A percentile compares a stretch with the other conserved stretches of the same genome.
These are phyloP conservation scores for Xanthoconium purpureum DNA, from an alignment of 768 basidiomycete genomes.

Conservation along the genomic window DNA sequence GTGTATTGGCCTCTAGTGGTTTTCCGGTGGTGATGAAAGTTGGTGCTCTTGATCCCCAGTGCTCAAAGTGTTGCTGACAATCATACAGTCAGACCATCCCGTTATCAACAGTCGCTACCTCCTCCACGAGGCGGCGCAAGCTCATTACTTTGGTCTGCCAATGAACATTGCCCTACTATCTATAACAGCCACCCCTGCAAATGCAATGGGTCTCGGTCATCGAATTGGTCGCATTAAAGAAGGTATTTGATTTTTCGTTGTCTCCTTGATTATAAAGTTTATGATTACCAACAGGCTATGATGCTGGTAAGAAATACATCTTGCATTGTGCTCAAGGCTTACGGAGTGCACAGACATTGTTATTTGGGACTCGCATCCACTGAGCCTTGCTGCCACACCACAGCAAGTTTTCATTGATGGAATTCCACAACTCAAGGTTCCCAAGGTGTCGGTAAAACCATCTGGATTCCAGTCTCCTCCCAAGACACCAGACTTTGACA, in stretches of 20 bases:
- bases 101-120: slow-evolving; percentile 64
- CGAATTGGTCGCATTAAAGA: slow-evolving; percentile 62
- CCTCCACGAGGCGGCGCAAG: slow-evolving; percentile 69
- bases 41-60: not conserved
- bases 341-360: slow-evolving; percentile 52
- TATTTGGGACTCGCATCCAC: slow-evolving; percentile 73
- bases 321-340: not conserved
- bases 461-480: slow-evolving; percentile 45
- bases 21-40: slow-evolving; percentile 77
- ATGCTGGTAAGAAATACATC: slow-evolving; percentile 37
- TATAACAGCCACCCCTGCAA: slow-evolving; percentile 66
- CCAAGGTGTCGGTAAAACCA: slow-evolving; percentile 39
- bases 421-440: slow-evolving; percentile 62
- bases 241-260: slow-evolving; percentile 28
- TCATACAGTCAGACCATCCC: slow-evolving; percentile 52
- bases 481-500: slow-evolving; percentile 65
- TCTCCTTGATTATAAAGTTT: not conserved
- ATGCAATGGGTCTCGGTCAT: slow-evolving; percentile 68
- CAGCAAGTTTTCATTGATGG: slow-evolving; percentile 83
- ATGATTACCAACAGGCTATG: slow-evolving; percentile 34
- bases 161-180: slow-evolving; percentile 57
- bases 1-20: slow-evolving; percentile 65
- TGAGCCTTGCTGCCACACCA: slow-evolving; percentile 72
- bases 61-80: not conserved
- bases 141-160: slow-evolving; percentile 63